phyloP scores from a whole-genome alignment of 2,329 filamentous ascomycete genomes.

The Verticillium isaacii region DNA sequence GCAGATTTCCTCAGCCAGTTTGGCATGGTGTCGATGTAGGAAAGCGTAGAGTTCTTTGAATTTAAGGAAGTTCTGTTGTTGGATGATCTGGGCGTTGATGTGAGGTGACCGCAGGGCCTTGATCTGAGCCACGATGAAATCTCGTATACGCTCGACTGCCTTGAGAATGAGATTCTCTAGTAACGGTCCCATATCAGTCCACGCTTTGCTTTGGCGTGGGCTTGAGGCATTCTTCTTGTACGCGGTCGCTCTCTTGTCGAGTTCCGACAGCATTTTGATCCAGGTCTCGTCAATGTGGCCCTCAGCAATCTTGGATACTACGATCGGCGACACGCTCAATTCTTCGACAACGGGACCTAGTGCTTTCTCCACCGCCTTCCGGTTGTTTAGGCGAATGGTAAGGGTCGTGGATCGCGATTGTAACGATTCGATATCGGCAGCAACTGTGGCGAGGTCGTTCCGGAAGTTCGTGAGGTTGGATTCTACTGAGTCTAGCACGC shows the following conservation, averaged over 20 bases:
- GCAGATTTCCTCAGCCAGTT: conserved; percentile 83
- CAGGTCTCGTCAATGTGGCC: conserved; percentile 87
- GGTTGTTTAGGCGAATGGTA: conserved; percentile 81
- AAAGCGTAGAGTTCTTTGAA: conserved; percentile 89
- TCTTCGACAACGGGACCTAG: conserved; percentile 88
- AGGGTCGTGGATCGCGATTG: conserved; percentile 81
- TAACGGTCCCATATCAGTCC: conserved; percentile 79
- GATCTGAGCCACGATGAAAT: conserved; percentile 91
- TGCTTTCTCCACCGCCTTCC: conserved; percentile 82
- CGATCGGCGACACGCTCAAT: conserved; percentile 77
- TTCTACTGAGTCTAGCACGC: conserved; percentile 89
- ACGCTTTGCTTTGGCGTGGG: conserved; percentile 63
- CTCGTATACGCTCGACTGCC: conserved; percentile 82
- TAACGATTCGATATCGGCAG: conserved; percentile 89
- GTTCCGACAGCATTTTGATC: conserved; percentile 75
- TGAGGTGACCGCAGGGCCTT: conserved; percentile 90
- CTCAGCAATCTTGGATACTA: conserved; percentile 81
- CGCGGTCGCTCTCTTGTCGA: conserved; percentile 71
- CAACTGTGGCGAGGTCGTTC: conserved; percentile 85
- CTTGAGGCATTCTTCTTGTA: conserved; percentile 65
- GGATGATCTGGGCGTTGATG: conserved; percentile 95
- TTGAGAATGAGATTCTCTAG: conserved; percentile 80
- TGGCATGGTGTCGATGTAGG: conserved; percentile 72
- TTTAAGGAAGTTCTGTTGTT: conserved; percentile 83
- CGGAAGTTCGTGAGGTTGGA: conserved; percentile 89